phyloP scores from a whole-genome alignment of 805 yeast species.

The Candida berthetii region DNA sequence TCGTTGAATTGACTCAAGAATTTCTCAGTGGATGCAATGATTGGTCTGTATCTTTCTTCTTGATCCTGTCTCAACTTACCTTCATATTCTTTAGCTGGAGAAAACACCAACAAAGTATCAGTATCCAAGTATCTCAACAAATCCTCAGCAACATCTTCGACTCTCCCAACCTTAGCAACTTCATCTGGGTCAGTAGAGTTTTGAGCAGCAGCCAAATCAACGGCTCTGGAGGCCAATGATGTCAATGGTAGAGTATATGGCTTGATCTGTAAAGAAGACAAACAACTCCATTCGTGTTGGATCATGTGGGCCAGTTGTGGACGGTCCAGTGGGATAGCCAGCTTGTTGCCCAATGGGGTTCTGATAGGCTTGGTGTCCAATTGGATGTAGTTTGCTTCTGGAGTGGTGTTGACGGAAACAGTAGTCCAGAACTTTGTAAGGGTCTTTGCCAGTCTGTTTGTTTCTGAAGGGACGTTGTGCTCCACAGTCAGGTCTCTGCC shows the following conservation, averaged over 20 bases:
- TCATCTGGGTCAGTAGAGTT: constrained; percentile 36
- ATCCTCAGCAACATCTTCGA: constrained; percentile 48
- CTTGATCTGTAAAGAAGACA: constrained; percentile 62
- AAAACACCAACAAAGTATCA: constrained; percentile 83
- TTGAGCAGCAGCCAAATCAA: constrained; percentile 55
- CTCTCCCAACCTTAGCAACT: constrained; percentile 53
- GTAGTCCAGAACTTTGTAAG: constrained; percentile 77
- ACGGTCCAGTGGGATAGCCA: constrained; percentile 57
- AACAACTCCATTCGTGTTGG: constrained; percentile 81
- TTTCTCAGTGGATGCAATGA: constrained; percentile 60
- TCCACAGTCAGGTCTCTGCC: constrained; percentile 36
- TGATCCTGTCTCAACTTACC: constrained; percentile 80
- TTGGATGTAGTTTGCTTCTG: constrained; percentile 35
- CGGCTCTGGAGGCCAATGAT: constrained; percentile 78
- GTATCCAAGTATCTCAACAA: constrained; percentile 86
- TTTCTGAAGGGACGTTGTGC: constrained; percentile 48
- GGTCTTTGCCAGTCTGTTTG: constrained; percentile 66
- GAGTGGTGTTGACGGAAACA: constrained; percentile 37
- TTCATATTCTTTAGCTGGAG: constrained; percentile 76
- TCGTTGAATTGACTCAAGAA: constrained; percentile 39
- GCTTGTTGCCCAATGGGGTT: constrained; percentile 75
- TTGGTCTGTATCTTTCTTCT: constrained; percentile 67
- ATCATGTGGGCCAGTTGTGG: constrained; percentile 65
- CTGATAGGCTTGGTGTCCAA: constrained; percentile 72
- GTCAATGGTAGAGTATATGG: constrained; percentile 84